A percentile compares a stretch with the other conserved stretches of the same genome.
Conservation (phyloP, 257 asterid genomes). For the Ajuga chamaepitys region DNA sequence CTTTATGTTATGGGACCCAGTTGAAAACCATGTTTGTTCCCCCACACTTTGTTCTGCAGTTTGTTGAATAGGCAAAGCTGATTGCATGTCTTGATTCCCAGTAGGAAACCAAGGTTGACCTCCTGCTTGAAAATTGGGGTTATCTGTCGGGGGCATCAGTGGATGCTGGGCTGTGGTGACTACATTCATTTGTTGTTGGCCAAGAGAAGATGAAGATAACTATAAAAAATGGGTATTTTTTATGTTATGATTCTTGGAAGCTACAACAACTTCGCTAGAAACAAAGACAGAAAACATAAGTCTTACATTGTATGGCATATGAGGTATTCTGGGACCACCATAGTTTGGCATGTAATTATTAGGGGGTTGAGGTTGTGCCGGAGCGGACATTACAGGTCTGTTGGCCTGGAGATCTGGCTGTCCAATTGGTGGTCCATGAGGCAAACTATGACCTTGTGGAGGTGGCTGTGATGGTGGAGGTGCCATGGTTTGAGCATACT, state of each 20-base stretch:
- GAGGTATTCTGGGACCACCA: constrained; percentile 54
- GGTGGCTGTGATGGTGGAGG: constrained; percentile 27
- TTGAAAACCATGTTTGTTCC: constrained; percentile 36
- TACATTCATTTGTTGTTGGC: constrained; percentile 46
- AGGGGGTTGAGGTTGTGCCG: constrained; percentile 40
- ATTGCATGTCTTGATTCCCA: constrained; percentile 50
- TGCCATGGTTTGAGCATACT: constrained; percentile 54
- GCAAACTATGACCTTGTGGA: constrained; percentile 41
- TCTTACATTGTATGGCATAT: constrained; percentile 50
- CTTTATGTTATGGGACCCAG: constrained; percentile 31
- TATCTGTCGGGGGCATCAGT: constrained; percentile 38
- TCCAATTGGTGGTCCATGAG: constrained; percentile 50
- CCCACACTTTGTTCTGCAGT: constrained; percentile 30
- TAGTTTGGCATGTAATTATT: constrained; percentile 52
- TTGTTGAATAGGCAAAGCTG: constrained; percentile 39
- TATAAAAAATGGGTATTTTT: background rate
- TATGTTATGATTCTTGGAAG: constrained; percentile 3
- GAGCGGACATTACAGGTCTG: constrained; percentile 40
- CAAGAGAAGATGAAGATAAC: constrained; percentile 41
- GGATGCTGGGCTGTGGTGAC: constrained; percentile 42
- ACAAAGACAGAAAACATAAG: background rate
- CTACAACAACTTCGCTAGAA: background rate
- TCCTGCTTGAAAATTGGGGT: constrained; percentile 36
- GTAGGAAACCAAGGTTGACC: constrained; percentile 62
- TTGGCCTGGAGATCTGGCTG: constrained; percentile 45